Conservation (phyloP, 495 filamentous ascomycete genomes). For the Neurospora tetraspora region DNA sequence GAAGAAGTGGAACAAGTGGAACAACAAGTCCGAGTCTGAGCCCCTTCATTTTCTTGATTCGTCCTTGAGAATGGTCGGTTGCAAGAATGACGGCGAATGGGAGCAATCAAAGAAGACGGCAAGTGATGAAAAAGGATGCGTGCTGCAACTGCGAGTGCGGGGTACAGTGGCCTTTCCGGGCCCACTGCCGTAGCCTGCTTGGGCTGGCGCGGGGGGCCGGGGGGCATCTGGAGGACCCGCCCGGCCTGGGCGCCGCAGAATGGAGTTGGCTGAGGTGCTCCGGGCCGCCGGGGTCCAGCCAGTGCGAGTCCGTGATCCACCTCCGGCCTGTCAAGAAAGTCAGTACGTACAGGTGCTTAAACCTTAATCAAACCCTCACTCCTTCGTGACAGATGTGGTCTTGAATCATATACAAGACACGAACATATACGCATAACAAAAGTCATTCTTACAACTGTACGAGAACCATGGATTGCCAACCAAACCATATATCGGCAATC, state of each 20-base stretch:
- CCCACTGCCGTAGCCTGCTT: background rate
- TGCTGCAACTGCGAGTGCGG: constrained; percentile 24
- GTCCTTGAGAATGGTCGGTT: background rate
- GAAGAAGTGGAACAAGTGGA: background rate
- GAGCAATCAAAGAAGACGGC: constrained; percentile 6
- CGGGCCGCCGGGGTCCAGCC: background rate
- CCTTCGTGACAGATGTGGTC: too few relatives aligned
- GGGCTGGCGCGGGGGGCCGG: constrained; percentile 1
- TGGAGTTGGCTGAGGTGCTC: background rate
- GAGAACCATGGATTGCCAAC: background rate
- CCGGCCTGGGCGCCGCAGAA: background rate
- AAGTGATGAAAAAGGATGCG: constrained; percentile 9
- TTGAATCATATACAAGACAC: background rate
- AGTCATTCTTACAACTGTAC: background rate
- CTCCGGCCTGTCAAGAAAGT: background rate
- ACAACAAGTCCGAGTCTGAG: background rate
- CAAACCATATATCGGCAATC: background rate
- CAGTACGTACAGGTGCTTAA: background rate
- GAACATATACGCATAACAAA: background rate
- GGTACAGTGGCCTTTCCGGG: background rate
- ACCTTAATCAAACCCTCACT: background rate
- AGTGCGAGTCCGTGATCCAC: background rate
- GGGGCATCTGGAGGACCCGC: background rate
- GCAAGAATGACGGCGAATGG: background rate
- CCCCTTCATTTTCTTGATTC: constrained; percentile 6